Base-by-base conservation (phyloP, 1,139 yeast genomes). In the Saccharomycopsis phalli region DNA sequence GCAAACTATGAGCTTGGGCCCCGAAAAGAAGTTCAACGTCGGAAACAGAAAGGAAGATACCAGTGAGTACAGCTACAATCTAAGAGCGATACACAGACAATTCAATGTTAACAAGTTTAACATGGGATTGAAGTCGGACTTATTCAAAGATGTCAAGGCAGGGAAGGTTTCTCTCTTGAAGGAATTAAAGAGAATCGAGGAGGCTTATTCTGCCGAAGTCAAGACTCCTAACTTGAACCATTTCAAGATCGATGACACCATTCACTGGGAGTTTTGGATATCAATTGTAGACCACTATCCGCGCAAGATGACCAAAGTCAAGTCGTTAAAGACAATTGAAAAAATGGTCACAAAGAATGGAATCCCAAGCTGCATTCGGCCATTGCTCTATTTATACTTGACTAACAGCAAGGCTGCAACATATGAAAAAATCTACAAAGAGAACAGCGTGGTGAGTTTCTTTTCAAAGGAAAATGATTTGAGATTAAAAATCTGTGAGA, bases 261-360 rank as follows among this genome's bases (percentile, higher is more conserved):
- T 42, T 22, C 42, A 44, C 34, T 44, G 46, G 46, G 45, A 44
- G 22, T 44, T 44, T 22, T 44, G 45, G 45, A 37, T 30, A n/a
- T 37, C 42, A 6, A 34, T 44, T 10, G 35, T 44, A 17, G 45
- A 44, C 26, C 42, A 42, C 21, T 44, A 42, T 29, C 40, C 47
- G 4, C 34, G 16, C 23, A 42, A 42, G 32, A 42, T 44, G 45
- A 42, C 28, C 10, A 37, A 41, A 14, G 38, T 38, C 14, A 30
- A 26, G 14, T 41, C 45, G 6, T 18, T 44, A 8, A 36, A 37
- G 34, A 33, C 26, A 13, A 37, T 44, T 14, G 45, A 44, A 17
- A 41, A 36, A 4, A 37, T 20, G 5, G 30, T 44, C 27, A 37
- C 45, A 6, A 27, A 11, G 10, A 10, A 29, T 11, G 42, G 45